phyloP scores from a whole-genome alignment of 108 stramenopile genomes.

The Conticribra guillardii region DNA sequence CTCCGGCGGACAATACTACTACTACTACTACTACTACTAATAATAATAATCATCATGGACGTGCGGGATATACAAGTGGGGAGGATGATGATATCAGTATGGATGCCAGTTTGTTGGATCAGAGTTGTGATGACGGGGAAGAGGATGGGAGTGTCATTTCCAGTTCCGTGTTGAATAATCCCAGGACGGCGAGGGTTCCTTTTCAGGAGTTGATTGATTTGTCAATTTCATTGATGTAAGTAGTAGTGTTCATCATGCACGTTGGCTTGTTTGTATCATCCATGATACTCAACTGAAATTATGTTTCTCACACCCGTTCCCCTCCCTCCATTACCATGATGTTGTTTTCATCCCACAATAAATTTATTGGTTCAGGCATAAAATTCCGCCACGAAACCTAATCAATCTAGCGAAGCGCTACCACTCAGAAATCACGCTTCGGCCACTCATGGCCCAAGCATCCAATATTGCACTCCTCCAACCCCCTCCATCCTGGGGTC shows the following conservation, averaged over 20 bases:
- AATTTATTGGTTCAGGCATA: constrained; percentile 40
- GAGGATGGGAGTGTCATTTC: constrained; percentile 24
- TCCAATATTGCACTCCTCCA: constrained; percentile 61
- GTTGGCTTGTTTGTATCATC: too few species aligned
- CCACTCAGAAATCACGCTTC: constrained; percentile 45
- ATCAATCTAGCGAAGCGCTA: constrained; percentile 64
- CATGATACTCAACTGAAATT: too few species aligned
- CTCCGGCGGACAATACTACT: too few species aligned
- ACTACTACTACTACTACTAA: too few species aligned
- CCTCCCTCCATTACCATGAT: too few species aligned
- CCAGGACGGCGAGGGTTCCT: constrained; percentile 56
- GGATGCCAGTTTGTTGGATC: constrained; percentile 32
- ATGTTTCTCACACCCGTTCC: too few species aligned
- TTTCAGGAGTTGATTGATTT: constrained; percentile 85
- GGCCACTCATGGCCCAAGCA: constrained; percentile 42
- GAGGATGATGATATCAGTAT: constrained; percentile 56
- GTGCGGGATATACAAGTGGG: constrained; percentile 60
- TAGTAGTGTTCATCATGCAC: too few species aligned
- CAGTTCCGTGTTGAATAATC: constrained; percentile 6
- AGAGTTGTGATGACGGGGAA: constrained; percentile 31
- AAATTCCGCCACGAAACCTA: constrained; percentile 75
- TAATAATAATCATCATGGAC: constrained; percentile 25
- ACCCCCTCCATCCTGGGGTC: constrained; percentile 63
- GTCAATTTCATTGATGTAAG: constrained; percentile 74
- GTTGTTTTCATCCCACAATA: background rate